A percentile compares a stretch with the other conserved stretches of the same genome.
Evolutionary conservation across 371 early-diverging fungal genomes (phyloP).

Genomic region (Haplosporangium sp.): DNA sequence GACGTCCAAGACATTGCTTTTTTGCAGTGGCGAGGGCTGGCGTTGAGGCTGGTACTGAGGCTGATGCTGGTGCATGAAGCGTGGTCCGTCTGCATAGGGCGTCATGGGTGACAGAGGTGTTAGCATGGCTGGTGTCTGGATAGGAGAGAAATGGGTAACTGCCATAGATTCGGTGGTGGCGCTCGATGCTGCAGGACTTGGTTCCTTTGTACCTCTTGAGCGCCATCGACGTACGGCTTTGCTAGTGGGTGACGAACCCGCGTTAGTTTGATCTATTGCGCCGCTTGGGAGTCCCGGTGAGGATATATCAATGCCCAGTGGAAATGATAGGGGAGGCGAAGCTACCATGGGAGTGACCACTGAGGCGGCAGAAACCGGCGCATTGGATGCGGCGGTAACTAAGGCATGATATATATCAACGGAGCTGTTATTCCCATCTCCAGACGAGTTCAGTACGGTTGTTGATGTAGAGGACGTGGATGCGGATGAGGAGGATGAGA

Average conservation of each 20-base stretch:
- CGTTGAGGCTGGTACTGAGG: too few relatives aligned
- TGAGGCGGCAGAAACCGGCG: background rate
- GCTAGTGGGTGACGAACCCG: background rate
- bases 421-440: background rate
- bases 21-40: background rate
- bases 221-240: conserved; percentile 8
- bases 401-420: conserved; percentile 6
- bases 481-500: too few relatives aligned
- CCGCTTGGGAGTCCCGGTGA: background rate
- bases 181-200: background rate
- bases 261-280: too few relatives aligned
- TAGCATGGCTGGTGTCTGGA: conserved; percentile 3
- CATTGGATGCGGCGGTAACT: background rate
- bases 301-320: background rate
- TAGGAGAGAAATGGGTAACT: background rate
- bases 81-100: conserved; percentile 7
- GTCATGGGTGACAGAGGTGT: conserved; percentile 21
- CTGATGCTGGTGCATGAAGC: background rate
- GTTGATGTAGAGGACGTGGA: conserved; percentile 6
- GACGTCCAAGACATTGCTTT: conserved; percentile 2
- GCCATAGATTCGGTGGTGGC: background rate
- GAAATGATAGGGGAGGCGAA: background rate
- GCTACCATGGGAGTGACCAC: background rate
- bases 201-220: conserved; percentile 8
- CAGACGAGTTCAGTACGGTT: background rate